Percentiles rank a stretch among this genome's conserved stretches.
phyloP scores from a whole-genome alignment of 805 yeast genomes.

The Yarrowia sp. region DNA sequence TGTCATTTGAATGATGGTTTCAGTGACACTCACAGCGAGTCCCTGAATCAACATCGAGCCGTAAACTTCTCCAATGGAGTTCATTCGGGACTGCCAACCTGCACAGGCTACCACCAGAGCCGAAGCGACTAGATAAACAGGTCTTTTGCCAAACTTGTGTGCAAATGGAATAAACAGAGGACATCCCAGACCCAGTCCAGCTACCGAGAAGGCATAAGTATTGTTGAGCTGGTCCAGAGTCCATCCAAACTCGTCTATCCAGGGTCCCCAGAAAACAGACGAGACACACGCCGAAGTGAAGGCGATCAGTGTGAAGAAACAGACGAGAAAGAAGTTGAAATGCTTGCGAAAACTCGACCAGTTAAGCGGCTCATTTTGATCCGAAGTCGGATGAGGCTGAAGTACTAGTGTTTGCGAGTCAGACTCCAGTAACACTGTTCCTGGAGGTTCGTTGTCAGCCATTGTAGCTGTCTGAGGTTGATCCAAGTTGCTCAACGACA shows the following conservation, averaged over 20 bases:
- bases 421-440: not conserved
- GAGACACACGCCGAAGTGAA: not conserved
- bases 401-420: not conserved
- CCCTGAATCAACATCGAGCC: not conserved
- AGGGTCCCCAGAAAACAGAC: not conserved
- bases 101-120: not conserved
- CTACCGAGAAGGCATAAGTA: not conserved
- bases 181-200: not conserved
- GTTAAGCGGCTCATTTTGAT: not conserved
- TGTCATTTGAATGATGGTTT: conserved; percentile 1
- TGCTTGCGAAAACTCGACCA: not conserved
- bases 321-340: not conserved
- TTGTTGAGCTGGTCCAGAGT: not conserved
- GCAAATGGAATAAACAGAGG: not conserved
- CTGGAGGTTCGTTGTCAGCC: not conserved
- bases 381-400: not conserved
- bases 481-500: too few species aligned
- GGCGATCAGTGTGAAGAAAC: not conserved
- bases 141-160: not conserved
- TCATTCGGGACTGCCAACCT: not conserved
- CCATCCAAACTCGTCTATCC: not conserved
- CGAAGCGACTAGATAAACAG: not conserved
- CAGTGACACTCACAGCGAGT: not conserved
- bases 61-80: not conserved
- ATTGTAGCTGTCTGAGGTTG: too few species aligned